phyloP scores from a whole-genome alignment of 2,329 filamentous ascomycete genomes.

The Biscogniauxia marginata region DNA sequence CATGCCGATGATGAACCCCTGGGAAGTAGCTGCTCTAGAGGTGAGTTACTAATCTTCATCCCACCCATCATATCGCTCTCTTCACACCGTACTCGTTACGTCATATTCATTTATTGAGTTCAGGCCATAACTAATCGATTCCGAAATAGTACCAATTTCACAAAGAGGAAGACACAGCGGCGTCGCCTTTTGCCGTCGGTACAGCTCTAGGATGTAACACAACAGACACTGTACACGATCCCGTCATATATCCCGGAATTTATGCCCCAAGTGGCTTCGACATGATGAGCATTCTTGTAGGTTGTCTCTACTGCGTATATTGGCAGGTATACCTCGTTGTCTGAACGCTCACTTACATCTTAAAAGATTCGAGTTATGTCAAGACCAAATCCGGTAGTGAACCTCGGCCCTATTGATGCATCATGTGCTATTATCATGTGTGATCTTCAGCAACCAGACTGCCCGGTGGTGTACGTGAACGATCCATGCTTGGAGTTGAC shows the following conservation, averaged over 20 bases:
- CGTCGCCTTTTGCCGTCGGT: conserved; percentile 4
- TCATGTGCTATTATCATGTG: conserved; percentile 83
- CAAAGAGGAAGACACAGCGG: conserved; percentile 11
- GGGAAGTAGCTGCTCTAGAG: conserved; percentile 30
- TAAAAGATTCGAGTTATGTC: conserved; percentile 60
- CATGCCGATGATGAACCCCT: conserved; percentile 31
- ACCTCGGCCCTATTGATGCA: conserved; percentile 78
- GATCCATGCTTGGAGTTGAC: conserved; percentile 77
- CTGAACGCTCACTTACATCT: conserved; percentile 2
- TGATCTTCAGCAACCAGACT: conserved; percentile 70
- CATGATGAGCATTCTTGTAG: conserved; percentile 54
- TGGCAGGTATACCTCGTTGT: not conserved
- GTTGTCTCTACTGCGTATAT: conserved; percentile 19
- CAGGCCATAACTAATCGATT: conserved; percentile 5
- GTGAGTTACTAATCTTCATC: conserved; percentile 26
- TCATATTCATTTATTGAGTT: not conserved
- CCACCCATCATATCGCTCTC: not conserved
- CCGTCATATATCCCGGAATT: conserved; percentile 55
- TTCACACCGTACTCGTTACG: not conserved
- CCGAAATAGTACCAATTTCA: conserved; percentile 27
- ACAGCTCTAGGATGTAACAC: conserved; percentile 10
- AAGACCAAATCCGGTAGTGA: conserved; percentile 70
- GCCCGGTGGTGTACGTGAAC: conserved; percentile 81
- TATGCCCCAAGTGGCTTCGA: conserved; percentile 56
- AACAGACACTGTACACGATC: conserved; percentile 34